These are phyloP conservation scores for Cerrena zonata DNA, from an alignment of 1,284 basidiomycete species.

Conservation along the genomic window DNA sequence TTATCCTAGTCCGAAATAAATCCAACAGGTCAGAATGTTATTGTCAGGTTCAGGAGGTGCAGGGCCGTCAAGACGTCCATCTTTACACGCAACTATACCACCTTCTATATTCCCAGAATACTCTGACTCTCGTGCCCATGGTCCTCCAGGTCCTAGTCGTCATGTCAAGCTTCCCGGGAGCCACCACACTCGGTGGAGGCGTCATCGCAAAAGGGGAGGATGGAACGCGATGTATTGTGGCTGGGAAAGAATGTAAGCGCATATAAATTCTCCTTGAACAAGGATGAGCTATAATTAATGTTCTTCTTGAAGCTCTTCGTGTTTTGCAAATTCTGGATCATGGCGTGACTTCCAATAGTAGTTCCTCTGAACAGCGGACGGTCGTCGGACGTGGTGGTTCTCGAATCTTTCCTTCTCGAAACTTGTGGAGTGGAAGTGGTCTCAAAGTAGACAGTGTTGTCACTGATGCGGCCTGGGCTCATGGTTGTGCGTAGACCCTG, in stretches of 20 bases:
- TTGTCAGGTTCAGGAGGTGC: background rate
- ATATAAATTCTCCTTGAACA: constrained; percentile 11
- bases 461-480: constrained; percentile 79
- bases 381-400: constrained; percentile 52
- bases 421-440: constrained; percentile 68
- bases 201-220: constrained; percentile 63
- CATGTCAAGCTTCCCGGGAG: constrained; percentile 53
- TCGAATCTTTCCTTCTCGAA: constrained; percentile 61
- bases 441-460: constrained; percentile 70
- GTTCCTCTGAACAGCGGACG: constrained; percentile 42
- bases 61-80: constrained; percentile 16
- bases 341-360: constrained; percentile 24
- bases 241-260: constrained; percentile 65
- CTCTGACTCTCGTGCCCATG: constrained; percentile 41
- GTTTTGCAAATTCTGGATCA: constrained; percentile 54
- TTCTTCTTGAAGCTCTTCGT: constrained; percentile 47
- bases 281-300: background rate
- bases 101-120: constrained; percentile 25
- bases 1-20: too few species aligned
- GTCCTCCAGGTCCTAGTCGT: constrained; percentile 39
- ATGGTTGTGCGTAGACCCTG: constrained; percentile 54
- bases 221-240: constrained; percentile 58
- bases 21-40: too few species aligned
- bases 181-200: constrained; percentile 54
- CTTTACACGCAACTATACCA: constrained; percentile 15